Evolutionary conservation across 805 yeast genomes (phyloP).

Genomic region (Dipodascopsis uninucleata): DNA sequence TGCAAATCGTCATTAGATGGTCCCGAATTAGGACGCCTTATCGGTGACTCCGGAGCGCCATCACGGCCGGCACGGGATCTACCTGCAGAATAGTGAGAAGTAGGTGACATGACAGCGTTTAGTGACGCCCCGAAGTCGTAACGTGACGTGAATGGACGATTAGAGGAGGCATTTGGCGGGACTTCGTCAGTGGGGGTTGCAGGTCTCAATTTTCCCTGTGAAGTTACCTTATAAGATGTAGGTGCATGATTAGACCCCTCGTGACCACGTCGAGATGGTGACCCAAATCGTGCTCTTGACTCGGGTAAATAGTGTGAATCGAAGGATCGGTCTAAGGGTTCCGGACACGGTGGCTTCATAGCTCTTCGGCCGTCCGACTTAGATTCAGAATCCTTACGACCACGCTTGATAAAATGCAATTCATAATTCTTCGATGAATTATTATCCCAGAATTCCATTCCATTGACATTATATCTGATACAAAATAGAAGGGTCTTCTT

Average conservation of each 20-base stretch:
- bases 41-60: constrained; percentile 2
- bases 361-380: not conserved
- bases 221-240: not conserved
- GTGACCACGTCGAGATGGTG: too few species aligned
- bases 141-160: constrained; percentile 30
- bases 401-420: too few species aligned
- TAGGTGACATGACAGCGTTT: constrained; percentile 16
- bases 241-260: constrained; percentile 1
- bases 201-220: too few species aligned
- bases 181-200: constrained; percentile 20
- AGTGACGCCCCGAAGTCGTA: constrained; percentile 35
- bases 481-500: constrained; percentile 48
- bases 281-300: too few species aligned
- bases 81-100: constrained; percentile 5
- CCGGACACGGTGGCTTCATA: constrained; percentile 19
- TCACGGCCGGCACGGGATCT: constrained; percentile 10
- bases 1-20: constrained; percentile 24
- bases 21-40: constrained; percentile 9
- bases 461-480: constrained; percentile 49
- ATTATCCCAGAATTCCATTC: constrained; percentile 73
- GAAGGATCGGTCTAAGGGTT: constrained; percentile 16
- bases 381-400: not conserved
- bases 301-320: constrained; percentile 16
- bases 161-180: constrained; percentile 20
- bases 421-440: constrained; percentile 58